Base-by-base conservation (phyloP, 148 eudicot genomes). In the Rhododendron williamsianum region DNA sequence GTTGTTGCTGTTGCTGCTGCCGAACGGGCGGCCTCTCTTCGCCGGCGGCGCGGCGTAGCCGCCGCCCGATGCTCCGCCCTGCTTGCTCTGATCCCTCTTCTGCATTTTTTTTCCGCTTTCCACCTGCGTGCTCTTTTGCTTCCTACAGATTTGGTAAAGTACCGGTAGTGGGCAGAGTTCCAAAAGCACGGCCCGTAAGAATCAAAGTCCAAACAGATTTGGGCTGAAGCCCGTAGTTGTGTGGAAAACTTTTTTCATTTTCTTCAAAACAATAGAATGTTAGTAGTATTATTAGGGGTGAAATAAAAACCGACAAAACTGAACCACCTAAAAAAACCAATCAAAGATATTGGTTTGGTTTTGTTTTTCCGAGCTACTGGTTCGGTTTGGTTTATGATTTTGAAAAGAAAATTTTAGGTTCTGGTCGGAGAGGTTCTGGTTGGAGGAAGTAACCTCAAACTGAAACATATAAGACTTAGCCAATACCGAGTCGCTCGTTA, bases 1-100 rank as follows among this genome's bases (percentile, higher is more conserved):
- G 65, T 91, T 85, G 65, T 91, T 85, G 86, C 77, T 92, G 36
- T 78, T 89, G 30, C 91, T 91, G 91, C 99, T 95, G 18, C 98
- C 98, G 85, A 94, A 76, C 0, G 99, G 99, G 0, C 99, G 99
- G 69, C 98, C 99, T 84, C 99, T 89, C 88, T 97, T 97, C 46
- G 94, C 87, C 78, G 94, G 82, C 80, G 98, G 93, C 18, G 94
- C 43, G 79, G 92, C 76, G 81, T 89, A 71, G 7, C 76, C 84
- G 49, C 90, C 91, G 9, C 92, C 94, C 9, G 87, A 82, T n/a
- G 78, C 90, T 38, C 91, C 94, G 71, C 92, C 92, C 56, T 83
- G 92, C 89, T 95, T 94, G 38, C 91, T 89, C 69, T 87, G 93
- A 81, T 94, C 98, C 76, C 96, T 89, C 85, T 92, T 95, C 87